Evolutionary conservation across 495 filamentous ascomycete genomes (phyloP).

Genomic region (Daldinia loculata): DNA sequence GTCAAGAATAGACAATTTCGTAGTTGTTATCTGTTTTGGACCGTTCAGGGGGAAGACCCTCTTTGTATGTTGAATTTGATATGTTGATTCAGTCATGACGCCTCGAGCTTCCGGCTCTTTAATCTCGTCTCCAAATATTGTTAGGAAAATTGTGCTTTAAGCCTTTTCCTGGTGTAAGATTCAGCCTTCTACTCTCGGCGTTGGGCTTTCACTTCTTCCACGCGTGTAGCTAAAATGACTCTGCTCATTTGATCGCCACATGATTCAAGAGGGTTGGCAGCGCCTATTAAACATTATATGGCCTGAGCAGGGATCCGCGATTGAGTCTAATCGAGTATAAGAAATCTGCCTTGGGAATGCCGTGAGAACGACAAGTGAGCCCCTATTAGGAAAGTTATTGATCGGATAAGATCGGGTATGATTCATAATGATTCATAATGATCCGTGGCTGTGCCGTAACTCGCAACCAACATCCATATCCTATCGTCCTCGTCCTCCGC

Average conservation of each 20-base stretch:
- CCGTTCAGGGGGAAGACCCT: conserved; percentile 39
- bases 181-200: neutral
- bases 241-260: neutral
- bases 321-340: neutral
- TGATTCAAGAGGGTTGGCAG: neutral
- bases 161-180: neutral
- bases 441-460: neutral
- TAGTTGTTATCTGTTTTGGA: conserved; percentile 16
- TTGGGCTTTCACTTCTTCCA: neutral
- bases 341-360: neutral
- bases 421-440: neutral
- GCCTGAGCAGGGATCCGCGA: neutral
- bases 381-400: neutral
- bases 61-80: conserved; percentile 19
- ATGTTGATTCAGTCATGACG: conserved; percentile 13
- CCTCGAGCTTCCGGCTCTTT: neutral
- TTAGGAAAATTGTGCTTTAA: neutral
- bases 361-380: neutral
- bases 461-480: neutral
- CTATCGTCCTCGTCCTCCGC: neutral
- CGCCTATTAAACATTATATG: neutral
- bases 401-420: neutral
- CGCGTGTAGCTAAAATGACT: neutral
- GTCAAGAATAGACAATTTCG: conserved; percentile 52
- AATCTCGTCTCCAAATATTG: neutral